phyloP scores from a whole-genome alignment of 179 eudicot species.

The Patellifolia procumbens region DNA sequence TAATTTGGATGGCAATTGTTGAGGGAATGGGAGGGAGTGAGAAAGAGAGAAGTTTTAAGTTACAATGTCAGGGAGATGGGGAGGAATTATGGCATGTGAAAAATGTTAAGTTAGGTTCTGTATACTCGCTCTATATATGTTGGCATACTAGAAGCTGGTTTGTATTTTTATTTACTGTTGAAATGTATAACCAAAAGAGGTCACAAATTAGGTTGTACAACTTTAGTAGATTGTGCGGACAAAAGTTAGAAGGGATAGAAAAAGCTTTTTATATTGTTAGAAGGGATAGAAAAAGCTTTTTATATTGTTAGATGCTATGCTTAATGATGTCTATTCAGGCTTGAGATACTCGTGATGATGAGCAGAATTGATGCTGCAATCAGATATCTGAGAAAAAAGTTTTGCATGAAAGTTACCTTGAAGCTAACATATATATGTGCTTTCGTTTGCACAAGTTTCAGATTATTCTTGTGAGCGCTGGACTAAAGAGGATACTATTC shows the following conservation, averaged over 20 bases:
- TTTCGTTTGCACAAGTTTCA: constrained; percentile 26
- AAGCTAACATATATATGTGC: constrained; percentile 29
- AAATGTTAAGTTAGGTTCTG: not conserved
- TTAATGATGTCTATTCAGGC: constrained; percentile 29
- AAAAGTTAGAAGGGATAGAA: constrained; percentile 25
- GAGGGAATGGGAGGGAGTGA: too few relatives aligned
- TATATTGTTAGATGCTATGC: constrained; percentile 33
- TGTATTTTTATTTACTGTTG: constrained; percentile 19
- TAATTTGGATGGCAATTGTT: too few relatives aligned
- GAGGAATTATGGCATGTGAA: not conserved
- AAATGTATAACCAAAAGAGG: constrained; percentile 12
- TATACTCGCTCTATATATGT: not conserved
- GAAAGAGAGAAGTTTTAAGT: too few relatives aligned
- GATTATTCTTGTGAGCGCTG: constrained; percentile 28
- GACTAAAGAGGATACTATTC: constrained; percentile 34
- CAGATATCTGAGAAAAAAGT: constrained; percentile 36
- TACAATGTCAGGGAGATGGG: not conserved
- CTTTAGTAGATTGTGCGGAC: constrained; percentile 23
- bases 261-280: constrained; percentile 20
- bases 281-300: too few relatives aligned
- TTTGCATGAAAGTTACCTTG: constrained; percentile 29
- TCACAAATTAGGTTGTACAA: constrained; percentile 3
- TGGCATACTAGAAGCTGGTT: constrained; percentile 13
- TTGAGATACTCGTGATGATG: constrained; percentile 36
- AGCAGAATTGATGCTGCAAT: constrained; percentile 40